phyloP scores from a whole-genome alignment of 805 yeast species.

The Candida sanyiensis region DNA sequence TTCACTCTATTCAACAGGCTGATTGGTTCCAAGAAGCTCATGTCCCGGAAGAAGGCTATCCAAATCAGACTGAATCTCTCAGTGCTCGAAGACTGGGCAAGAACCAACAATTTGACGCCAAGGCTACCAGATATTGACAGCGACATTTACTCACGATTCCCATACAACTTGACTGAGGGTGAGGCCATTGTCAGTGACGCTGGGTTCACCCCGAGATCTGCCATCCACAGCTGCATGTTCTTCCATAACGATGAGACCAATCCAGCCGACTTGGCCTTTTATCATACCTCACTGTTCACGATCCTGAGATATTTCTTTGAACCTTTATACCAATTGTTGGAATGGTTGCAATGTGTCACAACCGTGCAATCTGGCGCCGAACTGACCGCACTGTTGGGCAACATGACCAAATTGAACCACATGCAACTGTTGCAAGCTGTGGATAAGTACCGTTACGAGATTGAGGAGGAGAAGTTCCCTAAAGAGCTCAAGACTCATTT shows the following conservation, averaged over 20 bases:
- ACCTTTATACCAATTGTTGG: conserved; percentile 73
- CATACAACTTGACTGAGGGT: conserved; percentile 31
- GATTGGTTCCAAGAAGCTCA: conserved; percentile 58
- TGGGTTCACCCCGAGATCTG: conserved; percentile 6
- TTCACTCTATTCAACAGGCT: conserved; percentile 68
- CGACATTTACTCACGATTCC: conserved; percentile 33
- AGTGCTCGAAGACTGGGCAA: conserved; percentile 88
- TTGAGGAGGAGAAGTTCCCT: conserved; percentile 65
- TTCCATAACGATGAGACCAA: conserved; percentile 26
- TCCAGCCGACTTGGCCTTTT: conserved; percentile 49
- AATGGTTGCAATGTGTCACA: conserved; percentile 86
- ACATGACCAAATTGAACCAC: conserved; percentile 56
- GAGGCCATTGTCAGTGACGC: conserved; percentile 10
- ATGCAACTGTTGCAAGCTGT: conserved; percentile 64
- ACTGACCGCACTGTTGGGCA: conserved; percentile 45
- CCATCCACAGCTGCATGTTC: conserved; percentile 11
- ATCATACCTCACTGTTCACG: conserved; percentile 57
- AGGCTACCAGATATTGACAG: conserved; percentile 32
- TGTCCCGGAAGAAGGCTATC: conserved; percentile 79
- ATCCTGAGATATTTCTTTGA: conserved; percentile 63
- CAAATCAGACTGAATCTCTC: conserved; percentile 86
- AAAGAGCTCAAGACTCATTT: conserved; percentile 25
- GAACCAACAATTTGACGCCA: conserved; percentile 32
- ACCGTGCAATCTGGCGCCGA: conserved; percentile 61
- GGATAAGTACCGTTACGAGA: conserved; percentile 78